Evolutionary conservation across 148 eudicot species (phyloP).

Genomic region (Fagopyrum esculentum): DNA sequence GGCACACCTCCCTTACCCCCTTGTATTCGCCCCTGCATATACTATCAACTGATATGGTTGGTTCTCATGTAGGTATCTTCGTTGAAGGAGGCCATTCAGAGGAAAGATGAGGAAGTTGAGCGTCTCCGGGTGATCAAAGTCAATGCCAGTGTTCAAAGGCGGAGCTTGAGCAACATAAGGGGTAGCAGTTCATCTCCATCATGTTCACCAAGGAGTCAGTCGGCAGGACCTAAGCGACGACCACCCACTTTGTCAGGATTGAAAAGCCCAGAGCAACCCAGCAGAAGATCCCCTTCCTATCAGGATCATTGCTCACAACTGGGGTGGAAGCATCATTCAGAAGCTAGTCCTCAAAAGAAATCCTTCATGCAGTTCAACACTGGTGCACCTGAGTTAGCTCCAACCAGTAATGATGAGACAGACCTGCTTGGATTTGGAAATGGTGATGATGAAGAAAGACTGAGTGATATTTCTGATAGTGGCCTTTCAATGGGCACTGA

Average conservation of each 20-base stretch:
- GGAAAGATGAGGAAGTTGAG: constrained; percentile 79
- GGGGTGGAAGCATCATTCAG: constrained; percentile 73
- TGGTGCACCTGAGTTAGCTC: constrained; percentile 37
- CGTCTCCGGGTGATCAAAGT: constrained; percentile 40
- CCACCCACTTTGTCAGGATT: constrained; percentile 25
- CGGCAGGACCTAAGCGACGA: constrained; percentile 33
- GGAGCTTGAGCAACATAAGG: constrained; percentile 31
- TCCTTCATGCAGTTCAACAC: too few species aligned
- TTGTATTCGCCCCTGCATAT: too few species aligned
- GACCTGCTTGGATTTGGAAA: constrained; percentile 81
- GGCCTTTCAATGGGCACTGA: constrained; percentile 97
- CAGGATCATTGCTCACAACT: constrained; percentile 60
- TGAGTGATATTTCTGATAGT: constrained; percentile 96
- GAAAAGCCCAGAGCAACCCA: constrained; percentile 18
- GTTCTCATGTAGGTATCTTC: constrained; percentile 41
- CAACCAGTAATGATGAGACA: constrained; percentile 42
- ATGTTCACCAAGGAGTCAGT: constrained; percentile 66
- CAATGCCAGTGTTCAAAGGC: constrained; percentile 37
- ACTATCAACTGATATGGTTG: neutral
- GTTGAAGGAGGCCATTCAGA: constrained; percentile 57
- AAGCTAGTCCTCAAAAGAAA: constrained; percentile 45
- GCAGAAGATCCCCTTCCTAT: constrained; percentile 48
- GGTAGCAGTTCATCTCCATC: constrained; percentile 21
- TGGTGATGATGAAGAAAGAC: constrained; percentile 72
- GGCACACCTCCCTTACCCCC: too few species aligned